These are phyloP conservation scores for Linderina pennispora DNA, from an alignment of 192 early-diverging fungal genomes.

Conservation along the genomic window DNA sequence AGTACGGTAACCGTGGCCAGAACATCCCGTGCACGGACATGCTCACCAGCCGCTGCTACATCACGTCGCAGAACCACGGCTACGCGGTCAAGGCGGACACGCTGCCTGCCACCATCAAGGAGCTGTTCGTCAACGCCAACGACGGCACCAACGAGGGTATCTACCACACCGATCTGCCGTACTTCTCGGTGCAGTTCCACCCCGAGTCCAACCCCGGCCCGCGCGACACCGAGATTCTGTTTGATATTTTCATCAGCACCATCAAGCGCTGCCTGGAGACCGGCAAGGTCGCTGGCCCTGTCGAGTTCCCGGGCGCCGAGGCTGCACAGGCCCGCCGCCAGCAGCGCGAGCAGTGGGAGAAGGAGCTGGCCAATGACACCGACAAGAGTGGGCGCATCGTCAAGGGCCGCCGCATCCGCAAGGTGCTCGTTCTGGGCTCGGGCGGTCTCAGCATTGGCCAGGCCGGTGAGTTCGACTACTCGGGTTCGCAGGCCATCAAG, in stretches of 20 bases:
- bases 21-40: constrained; percentile 98
- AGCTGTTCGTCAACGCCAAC: constrained; percentile 97
- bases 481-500: constrained; percentile 96
- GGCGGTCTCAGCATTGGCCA: constrained; percentile 98
- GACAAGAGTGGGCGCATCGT: constrained; percentile 46
- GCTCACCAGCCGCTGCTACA: constrained; percentile 95
- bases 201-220: constrained; percentile 96
- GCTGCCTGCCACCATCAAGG: constrained; percentile 57
- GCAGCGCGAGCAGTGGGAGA: constrained; percentile 38
- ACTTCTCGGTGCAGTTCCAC: constrained; percentile 99
- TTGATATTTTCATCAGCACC: constrained; percentile 87
- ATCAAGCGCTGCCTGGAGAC: constrained; percentile 60
- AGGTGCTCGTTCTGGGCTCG: constrained; percentile 93
- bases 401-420: constrained; percentile 65
- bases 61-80: constrained; percentile 98
- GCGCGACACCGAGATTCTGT: constrained; percentile 94
- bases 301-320: constrained; percentile 61
- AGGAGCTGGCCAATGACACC: constrained; percentile 30
- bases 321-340: constrained; percentile 26
- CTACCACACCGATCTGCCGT: constrained; percentile 80
- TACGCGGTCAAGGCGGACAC: constrained; percentile 87
- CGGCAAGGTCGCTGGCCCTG: constrained; percentile 64
- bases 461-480: constrained; percentile 99
- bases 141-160: constrained; percentile 99
- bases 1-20: constrained; percentile 98